phyloP scores from a whole-genome alignment of 148 eudicot species.

The Rhododendron vialii region DNA sequence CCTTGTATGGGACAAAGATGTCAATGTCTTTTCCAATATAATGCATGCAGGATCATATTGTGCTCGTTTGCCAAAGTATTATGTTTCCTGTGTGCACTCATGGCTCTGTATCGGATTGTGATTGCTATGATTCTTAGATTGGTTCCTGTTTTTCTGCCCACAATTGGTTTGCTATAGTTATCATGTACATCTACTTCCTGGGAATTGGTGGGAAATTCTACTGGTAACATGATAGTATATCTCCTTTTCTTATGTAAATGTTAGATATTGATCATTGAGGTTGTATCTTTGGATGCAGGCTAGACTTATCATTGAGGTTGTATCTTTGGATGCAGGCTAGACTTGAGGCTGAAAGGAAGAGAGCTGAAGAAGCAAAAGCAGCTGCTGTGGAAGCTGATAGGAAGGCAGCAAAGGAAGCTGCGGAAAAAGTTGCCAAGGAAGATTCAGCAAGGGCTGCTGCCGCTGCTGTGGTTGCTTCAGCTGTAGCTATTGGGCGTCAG shows the following conservation, averaged over 20 bases:
- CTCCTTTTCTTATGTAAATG: neutral
- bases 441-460: conserved; percentile 28
- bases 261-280: neutral
- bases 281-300: conserved; percentile 38
- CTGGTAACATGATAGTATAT: neutral
- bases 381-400: conserved; percentile 65
- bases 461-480: conserved; percentile 19
- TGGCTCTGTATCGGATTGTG: neutral
- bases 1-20: neutral
- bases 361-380: conserved; percentile 59
- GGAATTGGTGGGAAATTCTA: neutral
- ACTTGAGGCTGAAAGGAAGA: conserved; percentile 51
- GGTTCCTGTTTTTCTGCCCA: neutral
- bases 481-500: conserved; percentile 7
- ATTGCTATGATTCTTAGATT: neutral
- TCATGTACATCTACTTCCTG: neutral
- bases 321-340: conserved; percentile 48
- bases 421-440: conserved; percentile 40
- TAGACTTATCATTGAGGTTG: conserved; percentile 17
- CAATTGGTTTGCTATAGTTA: neutral
- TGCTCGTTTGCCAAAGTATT: neutral
- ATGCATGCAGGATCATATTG: neutral
- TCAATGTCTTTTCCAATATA: neutral
- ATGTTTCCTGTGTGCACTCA: neutral
- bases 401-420: conserved; percentile 65